A percentile compares a stretch with the other conserved stretches of the same genome.
phyloP scores from a whole-genome alignment of 148 eudicot species.

The Cornus controversa region DNA sequence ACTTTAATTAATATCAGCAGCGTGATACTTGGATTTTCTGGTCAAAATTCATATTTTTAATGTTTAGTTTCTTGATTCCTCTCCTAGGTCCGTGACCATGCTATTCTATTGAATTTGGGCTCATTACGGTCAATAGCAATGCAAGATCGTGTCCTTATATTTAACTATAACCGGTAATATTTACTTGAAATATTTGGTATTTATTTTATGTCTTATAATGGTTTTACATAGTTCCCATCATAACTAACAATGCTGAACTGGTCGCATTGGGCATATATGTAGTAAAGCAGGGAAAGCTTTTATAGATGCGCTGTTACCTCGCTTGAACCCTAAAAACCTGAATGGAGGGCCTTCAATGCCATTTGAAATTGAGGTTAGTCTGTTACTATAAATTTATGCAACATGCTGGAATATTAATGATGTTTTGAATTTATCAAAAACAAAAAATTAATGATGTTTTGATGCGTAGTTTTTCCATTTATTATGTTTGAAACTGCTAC shows the following conservation, averaged over 20 bases:
- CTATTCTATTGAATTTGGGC: conserved; percentile 88
- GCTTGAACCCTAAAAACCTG: conserved; percentile 63
- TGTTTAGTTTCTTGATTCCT: conserved; percentile 20
- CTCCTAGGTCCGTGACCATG: conserved; percentile 83
- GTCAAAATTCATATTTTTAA: neutral
- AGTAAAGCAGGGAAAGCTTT: conserved; percentile 97
- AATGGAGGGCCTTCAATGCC: conserved; percentile 81
- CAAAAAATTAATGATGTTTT: neutral
- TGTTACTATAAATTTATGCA: neutral
- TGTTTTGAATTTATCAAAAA: too few relatives aligned
- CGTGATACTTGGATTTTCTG: neutral
- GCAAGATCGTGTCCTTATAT: conserved; percentile 89
- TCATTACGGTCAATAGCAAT: conserved; percentile 92
- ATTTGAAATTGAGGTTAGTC: conserved; percentile 84
- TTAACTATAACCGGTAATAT: conserved; percentile 85
- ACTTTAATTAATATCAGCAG: neutral
- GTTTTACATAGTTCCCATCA: conserved; percentile 9
- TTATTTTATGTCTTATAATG: neutral
- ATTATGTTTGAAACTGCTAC: neutral
- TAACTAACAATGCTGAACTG: conserved; percentile 7
- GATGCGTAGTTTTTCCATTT: neutral
- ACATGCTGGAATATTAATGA: neutral
- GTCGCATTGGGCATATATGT: conserved; percentile 21
- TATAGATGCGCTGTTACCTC: conserved; percentile 83
- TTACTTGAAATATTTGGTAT: neutral